Conservation (phyloP, 2,329 filamentous ascomycete species). For the Cylindrodendrum hubeiense region DNA sequence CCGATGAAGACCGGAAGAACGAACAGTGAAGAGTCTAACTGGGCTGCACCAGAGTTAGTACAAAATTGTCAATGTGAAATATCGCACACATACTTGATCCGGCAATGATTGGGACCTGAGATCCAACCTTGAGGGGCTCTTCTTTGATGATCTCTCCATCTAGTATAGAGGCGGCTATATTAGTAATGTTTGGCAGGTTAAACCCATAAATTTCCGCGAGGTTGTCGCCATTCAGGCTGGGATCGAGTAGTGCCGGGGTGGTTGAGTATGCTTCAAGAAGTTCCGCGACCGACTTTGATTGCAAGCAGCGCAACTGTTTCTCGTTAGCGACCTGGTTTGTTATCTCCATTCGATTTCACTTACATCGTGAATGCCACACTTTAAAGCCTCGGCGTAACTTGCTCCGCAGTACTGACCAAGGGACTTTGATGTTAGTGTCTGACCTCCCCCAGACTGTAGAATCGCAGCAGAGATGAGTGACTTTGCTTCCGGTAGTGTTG, state of each 20-base stretch:
- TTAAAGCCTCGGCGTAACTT: constrained; percentile 28
- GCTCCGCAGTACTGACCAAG: constrained; percentile 24
- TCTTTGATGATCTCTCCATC: constrained; percentile 25
- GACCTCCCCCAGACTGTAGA: constrained; percentile 31
- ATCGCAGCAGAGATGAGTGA: constrained; percentile 14
- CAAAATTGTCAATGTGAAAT: not conserved
- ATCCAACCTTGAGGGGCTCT: constrained; percentile 24
- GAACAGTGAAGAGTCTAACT: constrained; percentile 25
- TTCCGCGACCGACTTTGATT: constrained; percentile 19
- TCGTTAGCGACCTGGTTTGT: not conserved
- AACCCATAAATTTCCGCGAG: constrained; percentile 14
- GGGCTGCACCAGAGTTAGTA: constrained; percentile 15
- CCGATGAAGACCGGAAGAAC: constrained; percentile 19
- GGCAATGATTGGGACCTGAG: constrained; percentile 27
- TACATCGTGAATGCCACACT: constrained; percentile 22
- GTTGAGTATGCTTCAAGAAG: constrained; percentile 11
- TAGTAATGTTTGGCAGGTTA: constrained; percentile 28
- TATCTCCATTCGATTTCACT: not conserved
- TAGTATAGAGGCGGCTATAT: constrained; percentile 12
- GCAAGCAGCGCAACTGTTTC: constrained; percentile 13
- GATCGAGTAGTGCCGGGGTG: constrained; percentile 18
- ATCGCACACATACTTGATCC: constrained; percentile 13
- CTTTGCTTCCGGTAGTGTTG: constrained; percentile 25
- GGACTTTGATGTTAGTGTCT: constrained; percentile 10
- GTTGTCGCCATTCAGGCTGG: constrained; percentile 3